These are phyloP conservation scores for Mallotus nudiflorus DNA, from an alignment of 345 rosid species.

Conservation along the genomic window DNA sequence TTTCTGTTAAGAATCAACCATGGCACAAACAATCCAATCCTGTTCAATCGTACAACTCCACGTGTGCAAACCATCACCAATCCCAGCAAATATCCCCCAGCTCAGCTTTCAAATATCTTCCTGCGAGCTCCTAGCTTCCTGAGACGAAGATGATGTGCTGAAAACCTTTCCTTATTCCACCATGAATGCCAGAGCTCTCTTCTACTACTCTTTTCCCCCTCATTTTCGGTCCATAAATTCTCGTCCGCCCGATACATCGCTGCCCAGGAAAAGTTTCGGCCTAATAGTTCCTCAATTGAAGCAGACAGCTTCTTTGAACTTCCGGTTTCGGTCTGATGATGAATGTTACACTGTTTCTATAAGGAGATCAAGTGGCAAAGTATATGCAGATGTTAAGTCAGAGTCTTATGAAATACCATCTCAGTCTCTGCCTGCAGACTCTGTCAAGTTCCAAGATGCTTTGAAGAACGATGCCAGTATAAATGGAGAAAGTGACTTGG, in stretches of 20 bases:
- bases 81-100: conserved; percentile 36
- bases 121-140: too few relatives aligned
- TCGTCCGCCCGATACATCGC: conserved; percentile 30
- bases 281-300: conserved; percentile 5
- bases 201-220: conserved; percentile 54
- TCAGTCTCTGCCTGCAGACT: conserved; percentile 26
- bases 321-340: conserved; percentile 26
- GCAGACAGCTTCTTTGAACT: conserved; percentile 17
- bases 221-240: conserved; percentile 30
- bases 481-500: conserved; percentile 14
- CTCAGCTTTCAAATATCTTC: conserved; percentile 15
- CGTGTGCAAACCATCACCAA: conserved; percentile 58
- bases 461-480: conserved; percentile 34
- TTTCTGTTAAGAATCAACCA: conserved; percentile 5
- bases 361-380: too few relatives aligned
- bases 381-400: conserved; percentile 44
- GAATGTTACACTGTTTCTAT: too few relatives aligned
- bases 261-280: conserved; percentile 20
- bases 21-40: conserved; percentile 18
- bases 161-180: conserved; percentile 26
- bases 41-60: conserved; percentile 21
- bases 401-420: conserved; percentile 30
- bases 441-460: conserved; percentile 36
- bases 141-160: conserved; percentile 15
- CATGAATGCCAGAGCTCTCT: conserved; percentile 62